Evolutionary conservation across 345 rosid species (phyloP), one percentile per base, ranked within the genome.

Genomic region (Odontarrhena argentea): DNA sequence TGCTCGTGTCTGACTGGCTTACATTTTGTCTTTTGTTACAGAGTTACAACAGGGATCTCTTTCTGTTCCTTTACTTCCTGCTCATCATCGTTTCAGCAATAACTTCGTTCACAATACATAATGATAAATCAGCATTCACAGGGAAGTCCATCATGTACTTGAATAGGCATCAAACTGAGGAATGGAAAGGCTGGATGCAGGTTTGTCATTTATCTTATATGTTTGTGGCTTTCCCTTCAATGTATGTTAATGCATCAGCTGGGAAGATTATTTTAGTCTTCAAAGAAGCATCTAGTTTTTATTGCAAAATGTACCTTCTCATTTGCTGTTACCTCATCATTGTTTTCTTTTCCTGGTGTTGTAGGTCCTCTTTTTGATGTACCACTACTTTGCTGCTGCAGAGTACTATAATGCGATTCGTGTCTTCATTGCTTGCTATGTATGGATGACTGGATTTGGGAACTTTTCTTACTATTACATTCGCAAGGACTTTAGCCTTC

Each of bases 171-270:
- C 97, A 93, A 80, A 93, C 99, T 18, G 99, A 94, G 80, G 99
- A 94, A 76, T 94, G 99, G 99, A 94, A 80, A 81, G 99, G 99
- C 70, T 94, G 99, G 99, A 94, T 94, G 99, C 99, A 94, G 99
- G 99, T 94, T 76, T 76, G 87, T 76, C 28, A 38, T 47, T 61
- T 18, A 37, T 24, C 36, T 45, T 61, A 52, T 46, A 46, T 68
- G 60, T 4, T 30, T 42, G 2, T 60, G 14, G 6, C 18, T 9
- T 34, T 8, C 75, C 42, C 32, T 35, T 44, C 26, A 5, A 5
- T 63, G 24, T 65, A 50, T 58, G 37, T 52, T 49, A 45, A 13
- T 49, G 32, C 18, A 50, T 56, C 63, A 11, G 44, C 57, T 55
- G 22, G 47, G 18, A 35, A 15, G 28, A 43, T 48, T 36, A 22